phyloP scores from a whole-genome alignment of 2,329 filamentous ascomycete species.

The Claviceps spartinae region DNA sequence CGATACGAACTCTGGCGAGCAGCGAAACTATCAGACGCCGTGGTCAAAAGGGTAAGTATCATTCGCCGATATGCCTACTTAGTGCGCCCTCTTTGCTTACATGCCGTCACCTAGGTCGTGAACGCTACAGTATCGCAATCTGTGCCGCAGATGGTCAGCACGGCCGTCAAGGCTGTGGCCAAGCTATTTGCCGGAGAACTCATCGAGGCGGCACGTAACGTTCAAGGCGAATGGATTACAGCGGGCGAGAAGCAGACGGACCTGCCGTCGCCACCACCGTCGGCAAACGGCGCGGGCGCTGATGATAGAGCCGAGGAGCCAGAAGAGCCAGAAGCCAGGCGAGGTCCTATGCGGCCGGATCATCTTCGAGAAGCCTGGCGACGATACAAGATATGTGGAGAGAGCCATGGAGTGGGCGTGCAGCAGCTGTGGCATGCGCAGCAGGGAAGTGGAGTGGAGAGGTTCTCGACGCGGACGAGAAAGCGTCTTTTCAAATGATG shows the following conservation, averaged over 20 bases:
- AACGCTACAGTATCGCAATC: slow-evolving; percentile 73
- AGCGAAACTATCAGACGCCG: slow-evolving; percentile 52
- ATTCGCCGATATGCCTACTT: too few relatives aligned
- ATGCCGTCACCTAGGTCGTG: slow-evolving; percentile 38
- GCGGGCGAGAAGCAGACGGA: slow-evolving; percentile 45
- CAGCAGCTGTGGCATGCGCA: slow-evolving; percentile 49
- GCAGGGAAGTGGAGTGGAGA: slow-evolving; percentile 43
- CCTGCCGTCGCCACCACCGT: slow-evolving; percentile 28
- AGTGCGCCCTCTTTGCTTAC: not conserved
- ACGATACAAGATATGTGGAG: slow-evolving; percentile 48
- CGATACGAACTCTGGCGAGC: slow-evolving; percentile 60
- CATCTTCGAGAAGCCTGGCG: slow-evolving; percentile 62
- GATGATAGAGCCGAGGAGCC: slow-evolving; percentile 16
- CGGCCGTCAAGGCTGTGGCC: slow-evolving; percentile 61
- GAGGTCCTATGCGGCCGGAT: slow-evolving; percentile 55
- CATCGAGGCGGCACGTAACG: slow-evolving; percentile 55
- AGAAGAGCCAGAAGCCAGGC: slow-evolving; percentile 14
- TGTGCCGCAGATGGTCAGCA: slow-evolving; percentile 58
- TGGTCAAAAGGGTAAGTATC: slow-evolving; percentile 48
- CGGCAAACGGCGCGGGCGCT: slow-evolving; percentile 17
- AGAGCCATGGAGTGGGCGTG: slow-evolving; percentile 49
- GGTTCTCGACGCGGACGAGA: slow-evolving; percentile 41
- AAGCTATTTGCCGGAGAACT: slow-evolving; percentile 68
- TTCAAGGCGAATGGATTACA: slow-evolving; percentile 59
- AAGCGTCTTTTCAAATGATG: slow-evolving; percentile 38